Evolutionary conservation across 192 early-diverging fungal species (phyloP), one percentile per base, ranked within the genome.

Genomic region (Backusella parvicylindrica): DNA sequence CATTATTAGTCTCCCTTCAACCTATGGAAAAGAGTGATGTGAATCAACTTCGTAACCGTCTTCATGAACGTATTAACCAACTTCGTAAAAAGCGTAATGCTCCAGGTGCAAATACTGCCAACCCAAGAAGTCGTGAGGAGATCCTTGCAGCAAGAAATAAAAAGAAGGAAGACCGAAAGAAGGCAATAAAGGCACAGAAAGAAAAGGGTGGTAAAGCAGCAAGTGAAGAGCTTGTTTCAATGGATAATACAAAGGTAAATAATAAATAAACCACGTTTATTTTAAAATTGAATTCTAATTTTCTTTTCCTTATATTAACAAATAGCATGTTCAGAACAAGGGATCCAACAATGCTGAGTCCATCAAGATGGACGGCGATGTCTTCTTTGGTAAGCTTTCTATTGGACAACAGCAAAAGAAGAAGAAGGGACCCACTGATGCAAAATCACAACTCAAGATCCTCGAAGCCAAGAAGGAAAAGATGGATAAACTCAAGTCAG

Each of bases 401-500:
- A 88, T 93, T 77, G 86, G 84, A 31, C 85, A 87, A 6, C 73
- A 82, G n/a, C 75, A 84, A n/a, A 87, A 91, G 78, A 91, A 92
- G 80, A 88, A 87, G 70, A 91, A 84, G 73, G 88, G 88, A 8
- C 82, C 86, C 2, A 86, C 84, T 5, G 90, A 92, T 81, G 85
- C 85, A 26, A 84, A 89, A 50, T 84, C 84, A 32, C 87, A 89
- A 53, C 75, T 92, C 38, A 91, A 91, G 81, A 85, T 86, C 79
- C 85, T 92, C 23, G 90, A 95, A 82, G 84, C 82, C 65, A 91
- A 95, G 74, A 84, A 90, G 73, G 86, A 92, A 78, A 94, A 96
- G 79, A 73, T 96, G 15, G 91, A 90, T 35, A 87, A 90, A 69
- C 85, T 97, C 43, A 85, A 92, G 50, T 77, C 81, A 72, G 83